Conservation (phyloP, 75 land plant species). For the Pinus tabuliformis region DNA sequence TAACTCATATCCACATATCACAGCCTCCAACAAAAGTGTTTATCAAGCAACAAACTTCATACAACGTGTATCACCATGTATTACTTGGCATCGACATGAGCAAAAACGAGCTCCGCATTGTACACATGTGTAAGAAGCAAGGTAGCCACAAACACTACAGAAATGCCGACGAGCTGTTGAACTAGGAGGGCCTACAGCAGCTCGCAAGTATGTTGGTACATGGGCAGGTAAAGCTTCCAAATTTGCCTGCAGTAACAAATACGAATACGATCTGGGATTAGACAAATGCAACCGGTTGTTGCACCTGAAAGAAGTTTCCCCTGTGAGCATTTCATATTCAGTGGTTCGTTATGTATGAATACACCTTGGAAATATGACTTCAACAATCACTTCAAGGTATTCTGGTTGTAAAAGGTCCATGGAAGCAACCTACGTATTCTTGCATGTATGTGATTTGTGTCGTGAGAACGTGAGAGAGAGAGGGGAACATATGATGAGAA, state of each 20-base stretch:
- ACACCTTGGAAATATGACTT: neutral
- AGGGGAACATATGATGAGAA: neutral
- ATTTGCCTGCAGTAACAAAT: constrained; percentile 56
- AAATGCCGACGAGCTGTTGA: constrained; percentile 76
- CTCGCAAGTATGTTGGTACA: constrained; percentile 81
- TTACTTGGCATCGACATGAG: constrained; percentile 69
- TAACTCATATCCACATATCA: no score
- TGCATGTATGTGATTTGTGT: neutral
- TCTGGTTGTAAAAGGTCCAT: no score
- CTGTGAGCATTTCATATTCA: neutral
- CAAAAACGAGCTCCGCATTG: constrained; percentile 90
- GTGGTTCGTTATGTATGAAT: neutral
- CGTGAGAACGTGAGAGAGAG: neutral
- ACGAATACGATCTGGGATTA: neutral
- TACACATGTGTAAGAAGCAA: constrained; percentile 74
- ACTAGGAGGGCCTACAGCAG: constrained; percentile 98
- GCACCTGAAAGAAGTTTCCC: neutral
- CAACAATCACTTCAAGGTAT: neutral
- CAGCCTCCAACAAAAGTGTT: no score
- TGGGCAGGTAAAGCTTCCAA: constrained; percentile 85
- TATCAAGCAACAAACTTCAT: constrained; percentile 60
- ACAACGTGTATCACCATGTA: constrained; percentile 92
- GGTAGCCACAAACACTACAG: constrained; percentile 93
- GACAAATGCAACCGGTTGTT: neutral
- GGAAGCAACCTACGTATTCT: no score